Percentiles rank a stretch among this genome's conserved stretches.
phyloP scores from a whole-genome alignment of 257 asterid genomes.

The Marsdenia floribunda region DNA sequence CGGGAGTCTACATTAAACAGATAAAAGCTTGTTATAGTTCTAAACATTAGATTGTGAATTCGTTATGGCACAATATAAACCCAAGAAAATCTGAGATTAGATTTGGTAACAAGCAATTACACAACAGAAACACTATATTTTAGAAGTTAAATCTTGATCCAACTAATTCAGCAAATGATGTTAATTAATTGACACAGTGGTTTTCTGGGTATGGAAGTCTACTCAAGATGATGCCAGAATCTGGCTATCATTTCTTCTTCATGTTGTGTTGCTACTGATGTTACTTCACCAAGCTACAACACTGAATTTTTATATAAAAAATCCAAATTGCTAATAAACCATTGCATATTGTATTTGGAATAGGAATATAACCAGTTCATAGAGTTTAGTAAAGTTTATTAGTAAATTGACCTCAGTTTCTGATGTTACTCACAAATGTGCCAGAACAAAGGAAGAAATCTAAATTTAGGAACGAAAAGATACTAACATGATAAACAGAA shows the following conservation, averaged over 20 bases:
- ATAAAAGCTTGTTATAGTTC: conserved; percentile 11
- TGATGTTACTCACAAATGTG: background rate
- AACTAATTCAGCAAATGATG: background rate
- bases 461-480: background rate
- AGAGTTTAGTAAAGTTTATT: background rate
- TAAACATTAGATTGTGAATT: background rate
- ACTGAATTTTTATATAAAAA: background rate
- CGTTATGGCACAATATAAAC: background rate
- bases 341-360: background rate
- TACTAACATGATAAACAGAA: background rate
- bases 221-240: background rate
- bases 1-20: conserved; percentile 84
- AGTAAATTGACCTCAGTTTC: background rate
- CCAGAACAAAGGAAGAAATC: background rate
- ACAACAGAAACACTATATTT: background rate
- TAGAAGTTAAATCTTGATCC: background rate
- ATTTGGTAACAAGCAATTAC: background rate
- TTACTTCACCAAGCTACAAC: background rate
- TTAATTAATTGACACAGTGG: background rate
- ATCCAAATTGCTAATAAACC: background rate
- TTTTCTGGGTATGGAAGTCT: background rate
- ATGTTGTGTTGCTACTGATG: background rate
- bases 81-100: background rate
- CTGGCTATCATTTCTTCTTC: background rate
- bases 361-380: background rate